Percentiles rank a stretch among this genome's conserved stretches.
Evolutionary conservation across 2,329 filamentous ascomycete species (phyloP).

Genomic region (Aaosphaeria arxii): DNA sequence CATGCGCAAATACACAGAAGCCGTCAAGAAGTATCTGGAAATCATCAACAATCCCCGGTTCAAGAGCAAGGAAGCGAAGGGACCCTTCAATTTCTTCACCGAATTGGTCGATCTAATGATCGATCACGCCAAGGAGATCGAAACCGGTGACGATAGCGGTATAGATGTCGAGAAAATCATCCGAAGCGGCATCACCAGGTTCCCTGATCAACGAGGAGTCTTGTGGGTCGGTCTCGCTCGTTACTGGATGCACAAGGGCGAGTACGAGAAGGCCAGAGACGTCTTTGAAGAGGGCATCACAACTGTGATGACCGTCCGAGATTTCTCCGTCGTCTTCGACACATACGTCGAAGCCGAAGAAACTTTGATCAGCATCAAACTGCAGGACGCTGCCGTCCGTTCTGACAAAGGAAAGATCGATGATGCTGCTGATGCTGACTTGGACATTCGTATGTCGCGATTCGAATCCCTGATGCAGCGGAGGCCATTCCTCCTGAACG

Average conservation of each 20-base stretch:
- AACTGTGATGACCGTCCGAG: constrained; percentile 96
- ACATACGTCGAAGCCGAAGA: constrained; percentile 97
- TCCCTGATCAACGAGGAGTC: constrained; percentile 90
- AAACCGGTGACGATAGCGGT: constrained; percentile 74
- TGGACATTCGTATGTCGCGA: constrained; percentile 95
- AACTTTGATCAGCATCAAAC: constrained; percentile 84
- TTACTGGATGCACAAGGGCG: constrained; percentile 92
- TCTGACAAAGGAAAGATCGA: constrained; percentile 76
- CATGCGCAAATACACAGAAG: constrained; percentile 82
- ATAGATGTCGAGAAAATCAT: constrained; percentile 92
- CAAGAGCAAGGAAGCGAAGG: constrained; percentile 88
- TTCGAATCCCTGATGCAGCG: constrained; percentile 99
- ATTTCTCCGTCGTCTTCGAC: constrained; percentile 96
- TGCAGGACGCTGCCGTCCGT: constrained; percentile 79
- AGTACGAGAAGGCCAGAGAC: constrained; percentile 89
- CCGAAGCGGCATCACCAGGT: constrained; percentile 83
- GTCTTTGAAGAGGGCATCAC: constrained; percentile 95
- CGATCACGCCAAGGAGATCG: constrained; percentile 80
- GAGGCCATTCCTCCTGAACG: constrained; percentile 91
- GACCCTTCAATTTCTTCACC: constrained; percentile 94
- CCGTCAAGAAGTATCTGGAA: constrained; percentile 85
- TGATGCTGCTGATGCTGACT: constrained; percentile 83
- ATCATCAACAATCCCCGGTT: constrained; percentile 89
- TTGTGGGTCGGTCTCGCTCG: constrained; percentile 93
- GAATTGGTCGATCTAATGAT: constrained; percentile 97